Percentiles rank a stretch among this genome's conserved stretches.
Conservation (phyloP, 352 stramenopile species). For the Globisporangium cylindrosporum region DNA sequence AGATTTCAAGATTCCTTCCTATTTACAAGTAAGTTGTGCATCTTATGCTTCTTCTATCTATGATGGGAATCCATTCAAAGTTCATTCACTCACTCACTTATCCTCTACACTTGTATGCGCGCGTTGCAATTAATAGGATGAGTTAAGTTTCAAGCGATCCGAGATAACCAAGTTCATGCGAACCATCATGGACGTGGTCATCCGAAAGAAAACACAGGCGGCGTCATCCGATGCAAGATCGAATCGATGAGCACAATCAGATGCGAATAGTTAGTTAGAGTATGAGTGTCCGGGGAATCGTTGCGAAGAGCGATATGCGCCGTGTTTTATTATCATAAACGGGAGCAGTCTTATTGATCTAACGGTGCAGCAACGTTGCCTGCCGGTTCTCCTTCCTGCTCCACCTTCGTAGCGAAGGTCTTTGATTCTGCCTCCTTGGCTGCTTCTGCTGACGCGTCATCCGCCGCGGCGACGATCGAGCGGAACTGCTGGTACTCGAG, state of each 20-base stretch:
- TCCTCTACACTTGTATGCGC: no score
- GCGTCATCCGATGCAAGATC: slow-evolving; percentile 17
- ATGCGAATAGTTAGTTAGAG: slow-evolving; percentile 17
- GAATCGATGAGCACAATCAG: slow-evolving; percentile 10
- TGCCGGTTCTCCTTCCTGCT: slow-evolving; percentile 8
- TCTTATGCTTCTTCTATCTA: background rate
- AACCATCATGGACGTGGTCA: slow-evolving; percentile 76
- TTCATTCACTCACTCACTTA: background rate
- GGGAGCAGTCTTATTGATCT: slow-evolving; percentile 14
- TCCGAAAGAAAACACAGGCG: slow-evolving; percentile 61
- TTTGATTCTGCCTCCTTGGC: background rate
- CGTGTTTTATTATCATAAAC: slow-evolving; percentile 14
- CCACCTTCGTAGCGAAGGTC: background rate
- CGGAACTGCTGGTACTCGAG: slow-evolving; percentile 75
- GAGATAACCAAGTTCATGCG: slow-evolving; percentile 86
- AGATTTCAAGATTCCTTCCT: slow-evolving; percentile 59
- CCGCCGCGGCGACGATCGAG: slow-evolving; percentile 24
- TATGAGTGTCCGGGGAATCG: slow-evolving; percentile 8
- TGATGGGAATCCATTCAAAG: background rate
- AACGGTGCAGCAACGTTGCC: background rate
- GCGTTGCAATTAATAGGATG: slow-evolving; percentile 35
- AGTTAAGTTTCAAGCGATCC: slow-evolving; percentile 75
- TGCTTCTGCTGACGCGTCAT: background rate
- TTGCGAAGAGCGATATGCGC: background rate
- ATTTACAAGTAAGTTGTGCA: slow-evolving; percentile 54